A percentile compares a stretch with the other conserved stretches of the same genome.
Conservation (phyloP, 768 basidiomycete genomes). For the Mrakia blollopis region DNA sequence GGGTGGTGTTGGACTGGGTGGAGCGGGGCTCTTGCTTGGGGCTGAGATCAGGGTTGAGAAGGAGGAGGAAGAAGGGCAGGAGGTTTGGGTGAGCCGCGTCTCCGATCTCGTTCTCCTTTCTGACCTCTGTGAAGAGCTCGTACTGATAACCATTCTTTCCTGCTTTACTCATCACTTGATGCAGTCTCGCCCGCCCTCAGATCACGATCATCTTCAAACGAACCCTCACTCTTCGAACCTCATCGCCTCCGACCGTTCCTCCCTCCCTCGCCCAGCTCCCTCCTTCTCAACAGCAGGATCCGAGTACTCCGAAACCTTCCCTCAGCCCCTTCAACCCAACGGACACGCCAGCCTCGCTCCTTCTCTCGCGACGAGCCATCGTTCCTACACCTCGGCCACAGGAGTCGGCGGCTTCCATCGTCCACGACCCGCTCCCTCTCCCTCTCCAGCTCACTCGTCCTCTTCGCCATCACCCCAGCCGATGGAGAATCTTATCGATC, state of each 20-base stretch:
- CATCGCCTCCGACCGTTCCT: background rate
- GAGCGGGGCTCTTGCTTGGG: background rate
- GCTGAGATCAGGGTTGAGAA: too few relatives aligned
- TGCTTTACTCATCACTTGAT: too few relatives aligned
- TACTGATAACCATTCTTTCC: too few relatives aligned
- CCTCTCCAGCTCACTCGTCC: background rate
- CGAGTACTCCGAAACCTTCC: slow-evolving; percentile 15
- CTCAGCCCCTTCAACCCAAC: background rate
- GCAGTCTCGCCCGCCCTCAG: background rate
- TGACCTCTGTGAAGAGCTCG: too few relatives aligned
- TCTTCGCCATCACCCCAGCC: background rate
- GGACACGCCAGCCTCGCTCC: background rate
- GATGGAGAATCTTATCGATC: background rate
- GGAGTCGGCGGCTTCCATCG: background rate
- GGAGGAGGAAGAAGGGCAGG: background rate
- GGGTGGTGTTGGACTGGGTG: background rate
- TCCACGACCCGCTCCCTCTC: background rate
- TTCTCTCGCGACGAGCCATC: background rate
- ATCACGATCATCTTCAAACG: background rate
- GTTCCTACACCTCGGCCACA: background rate
- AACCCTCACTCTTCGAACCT: background rate
- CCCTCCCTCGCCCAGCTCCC: background rate
- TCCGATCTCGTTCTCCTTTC: too few relatives aligned
- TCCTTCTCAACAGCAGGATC: background rate
- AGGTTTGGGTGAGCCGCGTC: background rate